Evolutionary conservation across 306 rosid genomes (phyloP), one percentile per base, ranked within the genome.

Genomic region (Malus domestica): DNA sequence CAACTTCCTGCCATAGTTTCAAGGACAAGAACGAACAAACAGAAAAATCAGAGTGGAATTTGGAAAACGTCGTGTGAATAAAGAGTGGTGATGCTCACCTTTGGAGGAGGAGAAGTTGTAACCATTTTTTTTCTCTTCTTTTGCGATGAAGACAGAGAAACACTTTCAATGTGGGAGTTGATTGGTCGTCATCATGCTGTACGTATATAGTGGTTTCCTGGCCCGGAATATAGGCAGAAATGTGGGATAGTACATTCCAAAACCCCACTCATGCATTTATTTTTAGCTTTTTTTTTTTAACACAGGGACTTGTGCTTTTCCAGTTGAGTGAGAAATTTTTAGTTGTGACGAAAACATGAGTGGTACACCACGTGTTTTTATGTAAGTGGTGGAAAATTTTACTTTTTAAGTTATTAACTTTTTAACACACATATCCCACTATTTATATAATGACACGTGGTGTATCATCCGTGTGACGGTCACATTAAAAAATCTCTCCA

Each of bases 31-130:
- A 23, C 32, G 45, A 69, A 70, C 42, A 42, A 59, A 29, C 58
- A 10, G 38, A 66, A 49, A 49, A 49, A 49, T 49, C 14, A 45
- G 65, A 42, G 19, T 42, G 46, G 54, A 67, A 60, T 27, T 45
- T 5, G 65, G 44, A 40, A 16, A 64, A 20, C 49, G 10, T 22
- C 1, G 35, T 35, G 49, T 29, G 49, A 14, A 30, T 14, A 44
- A 27, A 62, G n/a, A 52, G 20, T 45, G 38, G 61, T 8, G 2
- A 16, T 58, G 52, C 88, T 42, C 73, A 85, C 91, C 89, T 87
- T 88, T 16, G 88, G 74, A 82, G 86, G 87, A 71, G 86, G 83
- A 80, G 96, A 84, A 86, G 86, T 65, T 76, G 93, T 78, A 44
- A 83, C 87, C 97, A 93, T 86, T 67, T 73, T 81, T 22, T 57